Evolutionary conservation across 1,284 basidiomycete genomes (phyloP), one percentile per base, ranked within the genome.

Genomic region (Irpex sp.): DNA sequence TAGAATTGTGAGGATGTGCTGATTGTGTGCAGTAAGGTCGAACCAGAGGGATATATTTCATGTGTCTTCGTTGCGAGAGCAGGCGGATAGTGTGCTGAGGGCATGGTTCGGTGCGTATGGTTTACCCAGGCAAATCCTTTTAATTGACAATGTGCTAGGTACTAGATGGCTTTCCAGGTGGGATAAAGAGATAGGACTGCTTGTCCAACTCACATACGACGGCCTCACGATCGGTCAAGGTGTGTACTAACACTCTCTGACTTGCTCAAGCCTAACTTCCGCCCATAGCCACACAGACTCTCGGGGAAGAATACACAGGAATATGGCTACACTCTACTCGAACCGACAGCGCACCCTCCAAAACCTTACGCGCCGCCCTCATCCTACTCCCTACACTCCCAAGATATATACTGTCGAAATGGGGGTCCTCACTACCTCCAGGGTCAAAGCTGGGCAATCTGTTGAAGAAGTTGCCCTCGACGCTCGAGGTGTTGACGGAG

Each of bases 231-330:
- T 87, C 61, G 91, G 91, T 45, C 80, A 86, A 74, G 88, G 91
- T 91, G 68, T 63, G 78, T 66, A 21, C 37, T 52, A 14, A 45
- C 51, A 19, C 35, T 37, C 45, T 3, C 9, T 21, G 54, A 10
- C 37, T 6, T 55, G 7, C 1, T 9, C 53, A 37, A 37, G 18
- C 19, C 21, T 53, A 18, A 52, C 2, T 21, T 7, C 52, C 49
- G 48, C 36, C 19, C 52, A 36, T 67, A 90, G 93, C 88, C 3
- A 82, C 80, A 2, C 93, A 94, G 73, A 94, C 91, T 2, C 79
- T 96, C 0, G 93, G 93, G 14, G 93, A 96, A 73, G 93, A 96
- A 71, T 96, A 96, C 70, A 94, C 93, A 0, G 91, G 92, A 68
- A 88, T 92, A 36, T 89, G 92, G 83, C 84, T 88, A 59, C 84